Percentiles rank a stretch among this genome's conserved stretches.
phyloP scores from a whole-genome alignment of 2,329 filamentous ascomycete genomes.

The Thielaviopsis ethacetica region DNA sequence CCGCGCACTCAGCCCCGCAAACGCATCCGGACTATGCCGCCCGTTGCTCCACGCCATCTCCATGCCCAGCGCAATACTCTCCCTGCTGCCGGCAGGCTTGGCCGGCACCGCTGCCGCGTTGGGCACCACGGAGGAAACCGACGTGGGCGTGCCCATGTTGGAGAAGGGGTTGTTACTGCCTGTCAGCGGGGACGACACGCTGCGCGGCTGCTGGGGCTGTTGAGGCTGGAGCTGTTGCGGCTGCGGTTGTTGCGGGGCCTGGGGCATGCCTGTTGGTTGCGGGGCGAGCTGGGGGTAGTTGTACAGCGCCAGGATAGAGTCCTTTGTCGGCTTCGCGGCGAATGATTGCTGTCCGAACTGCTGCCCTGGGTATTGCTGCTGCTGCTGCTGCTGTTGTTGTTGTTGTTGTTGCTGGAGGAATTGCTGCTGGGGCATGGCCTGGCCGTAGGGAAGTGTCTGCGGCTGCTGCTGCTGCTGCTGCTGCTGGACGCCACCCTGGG shows the following conservation, averaged over 20 bases:
- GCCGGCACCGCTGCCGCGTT: constrained; percentile 22
- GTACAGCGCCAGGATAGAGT: constrained; percentile 62
- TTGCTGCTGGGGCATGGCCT: constrained; percentile 12
- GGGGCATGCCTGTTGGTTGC: constrained; percentile 9
- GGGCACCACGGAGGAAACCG: constrained; percentile 14
- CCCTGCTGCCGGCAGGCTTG: constrained; percentile 34
- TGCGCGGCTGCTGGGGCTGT: constrained; percentile 15
- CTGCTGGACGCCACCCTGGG: constrained; percentile 15
- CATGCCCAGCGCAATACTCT: constrained; percentile 52
- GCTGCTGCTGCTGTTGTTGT: constrained; percentile 16
- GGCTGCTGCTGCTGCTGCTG: constrained; percentile 16
- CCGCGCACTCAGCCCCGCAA: constrained; percentile 55
- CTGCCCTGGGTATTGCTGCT: constrained; percentile 17
- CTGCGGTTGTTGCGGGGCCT: not conserved
- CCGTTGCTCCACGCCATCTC: constrained; percentile 52
- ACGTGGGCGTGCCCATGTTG: constrained; percentile 18
- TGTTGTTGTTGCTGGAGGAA: constrained; percentile 15
- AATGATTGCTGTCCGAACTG: constrained; percentile 18
- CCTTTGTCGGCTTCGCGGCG: constrained; percentile 42
- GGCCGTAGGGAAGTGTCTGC: too few species aligned
- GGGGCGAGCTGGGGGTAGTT: constrained; percentile 30
- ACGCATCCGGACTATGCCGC: constrained; percentile 64
- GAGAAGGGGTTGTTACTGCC: constrained; percentile 42
- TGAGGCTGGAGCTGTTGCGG: constrained; percentile 17
- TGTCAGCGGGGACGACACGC: constrained; percentile 20